Evolutionary conservation across 2,329 filamentous ascomycete species (phyloP).

Genomic region (Macrophomina pseudophaseolina): DNA sequence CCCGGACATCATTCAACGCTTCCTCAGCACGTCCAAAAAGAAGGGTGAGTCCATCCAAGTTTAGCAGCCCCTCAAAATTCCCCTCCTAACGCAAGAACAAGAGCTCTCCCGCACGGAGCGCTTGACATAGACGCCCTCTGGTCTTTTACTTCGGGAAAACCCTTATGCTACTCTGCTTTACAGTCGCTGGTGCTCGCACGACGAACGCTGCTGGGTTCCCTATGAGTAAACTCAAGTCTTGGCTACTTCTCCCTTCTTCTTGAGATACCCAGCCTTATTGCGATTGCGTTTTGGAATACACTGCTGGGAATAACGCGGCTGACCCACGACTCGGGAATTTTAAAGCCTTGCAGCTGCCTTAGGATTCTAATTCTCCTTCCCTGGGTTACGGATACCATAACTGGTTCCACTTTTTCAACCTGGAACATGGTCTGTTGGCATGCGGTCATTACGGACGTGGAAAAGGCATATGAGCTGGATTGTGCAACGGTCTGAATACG

Average conservation of each 20-base stretch:
- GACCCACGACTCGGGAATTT: too few relatives aligned
- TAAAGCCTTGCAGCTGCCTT: too few relatives aligned
- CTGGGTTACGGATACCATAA: neutral
- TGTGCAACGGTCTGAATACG: neutral
- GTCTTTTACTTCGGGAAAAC: neutral
- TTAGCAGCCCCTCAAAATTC: neutral
- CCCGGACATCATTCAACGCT: slow-evolving; percentile 50
- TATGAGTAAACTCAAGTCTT: too few relatives aligned
- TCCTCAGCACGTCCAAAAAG: slow-evolving; percentile 35
- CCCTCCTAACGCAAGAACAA: neutral
- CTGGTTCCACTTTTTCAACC: neutral
- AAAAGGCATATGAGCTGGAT: neutral
- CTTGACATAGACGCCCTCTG: neutral
- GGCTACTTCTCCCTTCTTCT: neutral
- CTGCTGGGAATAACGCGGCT: neutral
- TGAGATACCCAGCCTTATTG: neutral
- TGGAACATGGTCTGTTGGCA: neutral
- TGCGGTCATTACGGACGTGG: neutral
- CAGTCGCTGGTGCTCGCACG: neutral
- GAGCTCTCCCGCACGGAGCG: neutral
- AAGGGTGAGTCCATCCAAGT: neutral
- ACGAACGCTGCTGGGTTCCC: too few relatives aligned
- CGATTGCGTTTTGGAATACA: neutral
- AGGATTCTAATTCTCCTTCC: too few relatives aligned
- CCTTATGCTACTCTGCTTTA: slow-evolving; percentile 4